These are phyloP conservation scores for Neonectria ditissima DNA, from an alignment of 2,329 filamentous ascomycete genomes.

Conservation along the genomic window DNA sequence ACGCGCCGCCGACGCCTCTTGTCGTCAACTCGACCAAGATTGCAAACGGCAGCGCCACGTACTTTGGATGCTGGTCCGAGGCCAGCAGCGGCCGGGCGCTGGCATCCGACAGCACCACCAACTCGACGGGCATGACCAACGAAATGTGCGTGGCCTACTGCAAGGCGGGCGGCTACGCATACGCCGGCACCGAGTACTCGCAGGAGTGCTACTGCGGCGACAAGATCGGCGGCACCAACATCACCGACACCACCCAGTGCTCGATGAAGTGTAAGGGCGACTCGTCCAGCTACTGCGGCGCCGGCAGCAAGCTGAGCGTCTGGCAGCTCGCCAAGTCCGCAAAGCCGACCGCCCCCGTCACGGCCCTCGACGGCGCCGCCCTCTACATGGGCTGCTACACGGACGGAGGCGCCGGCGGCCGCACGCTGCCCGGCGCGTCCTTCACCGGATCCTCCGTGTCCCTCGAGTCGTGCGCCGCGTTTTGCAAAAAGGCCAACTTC, in stretches of 20 bases:
- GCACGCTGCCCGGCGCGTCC: constrained; percentile 32
- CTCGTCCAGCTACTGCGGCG: constrained; percentile 40
- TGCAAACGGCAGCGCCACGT: constrained; percentile 31
- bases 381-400: constrained; percentile 38
- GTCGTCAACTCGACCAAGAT: constrained; percentile 36
- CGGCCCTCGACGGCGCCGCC: constrained; percentile 31
- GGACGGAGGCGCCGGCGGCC: constrained; percentile 37
- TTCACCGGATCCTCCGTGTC: constrained; percentile 37
- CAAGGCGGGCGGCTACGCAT: neutral
- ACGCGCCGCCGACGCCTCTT: constrained; percentile 28
- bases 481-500: constrained; percentile 39
- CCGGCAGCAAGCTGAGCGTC: constrained; percentile 38
- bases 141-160: neutral
- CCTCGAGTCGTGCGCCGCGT: constrained; percentile 35
- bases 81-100: constrained; percentile 32
- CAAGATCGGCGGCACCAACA: constrained; percentile 29
- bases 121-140: constrained; percentile 8
- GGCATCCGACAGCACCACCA: constrained; percentile 28
- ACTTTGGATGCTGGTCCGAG: constrained; percentile 37
- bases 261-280: constrained; percentile 44
- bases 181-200: constrained; percentile 1
- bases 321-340: constrained; percentile 36
- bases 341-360: constrained; percentile 28
- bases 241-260: constrained; percentile 38
- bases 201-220: constrained; percentile 42